Percentiles rank a stretch among this genome's conserved stretches.
Conservation (phyloP, 306 rosid genomes). For the Ochetophila trinervis region DNA sequence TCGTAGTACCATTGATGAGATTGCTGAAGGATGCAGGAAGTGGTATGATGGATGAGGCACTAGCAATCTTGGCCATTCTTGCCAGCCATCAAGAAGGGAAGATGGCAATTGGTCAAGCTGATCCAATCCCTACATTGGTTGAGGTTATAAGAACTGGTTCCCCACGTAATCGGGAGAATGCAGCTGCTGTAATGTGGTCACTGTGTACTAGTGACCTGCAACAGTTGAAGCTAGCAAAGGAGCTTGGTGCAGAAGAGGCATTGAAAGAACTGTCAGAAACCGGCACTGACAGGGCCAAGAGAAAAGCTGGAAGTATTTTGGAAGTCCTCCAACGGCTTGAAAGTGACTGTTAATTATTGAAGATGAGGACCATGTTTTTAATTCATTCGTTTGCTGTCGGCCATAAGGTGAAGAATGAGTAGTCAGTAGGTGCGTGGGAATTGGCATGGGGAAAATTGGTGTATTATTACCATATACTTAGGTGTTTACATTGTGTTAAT, state of each 20-base stretch:
- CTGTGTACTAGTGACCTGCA: slow-evolving; percentile 58
- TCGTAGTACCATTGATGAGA: slow-evolving; percentile 65
- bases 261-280: slow-evolving; percentile 75
- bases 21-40: slow-evolving; percentile 86
- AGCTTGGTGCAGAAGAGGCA: slow-evolving; percentile 77
- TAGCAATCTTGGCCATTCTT: slow-evolving; percentile 89
- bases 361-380: neutral
- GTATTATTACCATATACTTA: too few species aligned
- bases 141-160: slow-evolving; percentile 87
- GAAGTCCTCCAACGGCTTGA: slow-evolving; percentile 64
- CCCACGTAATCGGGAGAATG: slow-evolving; percentile 92
- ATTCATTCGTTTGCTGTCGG: slow-evolving; percentile 15
- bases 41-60: slow-evolving; percentile 96
- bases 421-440: neutral
- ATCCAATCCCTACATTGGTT: slow-evolving; percentile 63
- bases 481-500: too few species aligned
- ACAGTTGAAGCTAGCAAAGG: slow-evolving; percentile 72
- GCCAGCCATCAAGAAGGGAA: slow-evolving; percentile 87
- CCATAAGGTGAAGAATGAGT: neutral
- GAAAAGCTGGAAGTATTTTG: slow-evolving; percentile 78
- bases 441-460: too few species aligned
- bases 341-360: slow-evolving; percentile 28
- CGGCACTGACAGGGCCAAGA: slow-evolving; percentile 95
- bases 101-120: slow-evolving; percentile 63
- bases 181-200: slow-evolving; percentile 87